phyloP scores from a whole-genome alignment of 1,284 basidiomycete species.

The Thecaphora thlaspeos region DNA sequence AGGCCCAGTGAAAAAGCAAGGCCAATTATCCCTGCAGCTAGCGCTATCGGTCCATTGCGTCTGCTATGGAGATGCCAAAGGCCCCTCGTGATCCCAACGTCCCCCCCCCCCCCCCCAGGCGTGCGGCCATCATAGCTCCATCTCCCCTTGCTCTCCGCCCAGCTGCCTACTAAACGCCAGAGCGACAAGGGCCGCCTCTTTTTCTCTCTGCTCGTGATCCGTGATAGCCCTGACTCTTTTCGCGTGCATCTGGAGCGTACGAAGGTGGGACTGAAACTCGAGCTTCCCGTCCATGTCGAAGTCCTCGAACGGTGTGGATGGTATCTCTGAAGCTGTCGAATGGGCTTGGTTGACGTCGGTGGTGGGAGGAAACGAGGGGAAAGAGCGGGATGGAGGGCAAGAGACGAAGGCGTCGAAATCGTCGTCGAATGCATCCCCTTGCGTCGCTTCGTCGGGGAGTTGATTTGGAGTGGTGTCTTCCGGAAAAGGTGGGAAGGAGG shows the following conservation, averaged over 20 bases:
- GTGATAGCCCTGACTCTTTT: constrained; percentile 24
- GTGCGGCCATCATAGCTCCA: too few species aligned
- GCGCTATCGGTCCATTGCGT: too few species aligned
- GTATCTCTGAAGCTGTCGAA: too few species aligned
- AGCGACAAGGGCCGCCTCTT: constrained; percentile 29
- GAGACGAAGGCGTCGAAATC: constrained; percentile 23
- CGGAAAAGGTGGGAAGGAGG: neutral
- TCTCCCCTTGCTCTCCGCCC: constrained; percentile 3
- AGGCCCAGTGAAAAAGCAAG: constrained; percentile 46
- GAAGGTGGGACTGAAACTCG: constrained; percentile 18
- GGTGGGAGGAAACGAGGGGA: too few species aligned
- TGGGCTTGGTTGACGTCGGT: too few species aligned
- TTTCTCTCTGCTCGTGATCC: constrained; percentile 27
- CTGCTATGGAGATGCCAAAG: too few species aligned
- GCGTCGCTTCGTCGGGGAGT: neutral
- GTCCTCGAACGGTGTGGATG: too few species aligned
- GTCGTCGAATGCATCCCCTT: neutral
- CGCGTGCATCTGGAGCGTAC: constrained; percentile 28
- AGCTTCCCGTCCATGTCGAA: constrained; percentile 6
- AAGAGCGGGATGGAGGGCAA: too few species aligned
- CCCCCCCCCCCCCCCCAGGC: too few species aligned
- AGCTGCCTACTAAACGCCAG: constrained; percentile 34
- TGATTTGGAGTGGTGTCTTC: neutral
- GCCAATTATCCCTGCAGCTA: too few species aligned
- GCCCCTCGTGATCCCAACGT: too few species aligned